Conservation (phyloP, 352 stramenopile genomes). For the Elongisporangium undulatum region DNA sequence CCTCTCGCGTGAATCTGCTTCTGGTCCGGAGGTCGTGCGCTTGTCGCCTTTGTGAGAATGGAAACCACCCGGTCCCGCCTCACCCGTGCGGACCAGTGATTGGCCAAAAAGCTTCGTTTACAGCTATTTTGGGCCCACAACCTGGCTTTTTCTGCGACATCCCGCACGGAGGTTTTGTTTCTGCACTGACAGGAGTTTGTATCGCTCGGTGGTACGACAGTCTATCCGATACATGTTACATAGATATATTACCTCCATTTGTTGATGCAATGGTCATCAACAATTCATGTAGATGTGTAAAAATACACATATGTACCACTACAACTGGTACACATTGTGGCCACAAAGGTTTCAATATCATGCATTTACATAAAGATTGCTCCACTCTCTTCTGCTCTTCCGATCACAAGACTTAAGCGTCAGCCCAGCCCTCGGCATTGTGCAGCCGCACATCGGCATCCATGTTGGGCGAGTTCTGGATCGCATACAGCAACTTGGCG, state of each 20-base stretch:
- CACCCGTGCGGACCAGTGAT: not conserved
- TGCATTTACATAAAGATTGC: too few species aligned
- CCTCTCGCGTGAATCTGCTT: not conserved
- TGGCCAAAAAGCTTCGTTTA: not conserved
- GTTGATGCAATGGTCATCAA: too few species aligned
- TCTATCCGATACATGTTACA: too few species aligned
- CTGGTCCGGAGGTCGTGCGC: too few species aligned
- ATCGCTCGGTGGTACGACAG: not conserved
- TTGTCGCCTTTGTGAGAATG: not conserved
- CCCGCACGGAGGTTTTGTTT: not conserved
- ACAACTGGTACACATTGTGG: too few species aligned
- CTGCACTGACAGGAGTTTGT: not conserved
- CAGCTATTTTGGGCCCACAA: not conserved
- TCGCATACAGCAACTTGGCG: conserved; percentile 89
- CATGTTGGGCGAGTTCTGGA: conserved; percentile 96
- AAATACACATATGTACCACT: too few species aligned
- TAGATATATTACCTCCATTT: too few species aligned
- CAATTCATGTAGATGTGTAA: too few species aligned
- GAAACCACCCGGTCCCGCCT: not conserved
- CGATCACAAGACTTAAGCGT: conserved; percentile 35
- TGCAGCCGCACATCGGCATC: conserved; percentile 89
- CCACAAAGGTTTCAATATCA: too few species aligned
- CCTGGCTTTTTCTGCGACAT: not conserved
- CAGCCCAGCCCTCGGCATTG: conserved; percentile 90
- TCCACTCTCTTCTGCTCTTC: not conserved